A percentile compares a stretch with the other conserved stretches of the same genome.
Evolutionary conservation across 2,329 filamentous ascomycete genomes (phyloP).

Genomic region (Neonectria punicea): DNA sequence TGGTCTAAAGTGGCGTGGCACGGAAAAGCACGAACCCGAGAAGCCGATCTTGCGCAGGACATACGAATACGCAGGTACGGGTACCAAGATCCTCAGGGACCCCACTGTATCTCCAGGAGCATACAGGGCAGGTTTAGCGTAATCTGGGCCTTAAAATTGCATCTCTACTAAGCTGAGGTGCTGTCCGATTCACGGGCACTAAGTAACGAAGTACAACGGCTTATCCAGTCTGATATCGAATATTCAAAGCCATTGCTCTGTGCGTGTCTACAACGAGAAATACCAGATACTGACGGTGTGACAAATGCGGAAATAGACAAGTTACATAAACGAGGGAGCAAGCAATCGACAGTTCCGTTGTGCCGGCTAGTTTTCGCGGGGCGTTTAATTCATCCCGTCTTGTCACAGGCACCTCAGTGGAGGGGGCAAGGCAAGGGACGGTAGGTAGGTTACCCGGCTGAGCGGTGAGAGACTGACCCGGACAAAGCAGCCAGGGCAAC

Average conservation of each 20-base stretch:
- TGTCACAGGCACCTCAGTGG: neutral
- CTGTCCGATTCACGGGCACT: neutral
- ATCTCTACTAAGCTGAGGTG: neutral
- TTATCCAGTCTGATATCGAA: neutral
- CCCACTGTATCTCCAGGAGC: slow-evolving; percentile 10
- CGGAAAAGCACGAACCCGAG: neutral
- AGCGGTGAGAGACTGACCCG: slow-evolving; percentile 20
- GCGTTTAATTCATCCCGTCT: neutral
- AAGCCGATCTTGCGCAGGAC: neutral
- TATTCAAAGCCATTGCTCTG: neutral
- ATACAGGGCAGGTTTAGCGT: slow-evolving; percentile 16
- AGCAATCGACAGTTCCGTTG: neutral
- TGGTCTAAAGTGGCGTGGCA: neutral
- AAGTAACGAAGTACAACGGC: neutral
- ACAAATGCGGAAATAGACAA: neutral
- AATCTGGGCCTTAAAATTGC: slow-evolving; percentile 12
- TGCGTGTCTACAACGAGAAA: neutral
- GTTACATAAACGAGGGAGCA: neutral
- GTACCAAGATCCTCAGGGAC: slow-evolving; percentile 6
- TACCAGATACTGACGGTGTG: neutral
- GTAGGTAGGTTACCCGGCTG: slow-evolving; percentile 5
- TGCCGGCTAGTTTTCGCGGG: neutral
- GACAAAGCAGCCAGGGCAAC: neutral
- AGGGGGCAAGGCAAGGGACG: neutral
- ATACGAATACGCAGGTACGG: neutral